phyloP scores from a whole-genome alignment of 495 filamentous ascomycete genomes.

The Friedmanniomyces simplex region DNA sequence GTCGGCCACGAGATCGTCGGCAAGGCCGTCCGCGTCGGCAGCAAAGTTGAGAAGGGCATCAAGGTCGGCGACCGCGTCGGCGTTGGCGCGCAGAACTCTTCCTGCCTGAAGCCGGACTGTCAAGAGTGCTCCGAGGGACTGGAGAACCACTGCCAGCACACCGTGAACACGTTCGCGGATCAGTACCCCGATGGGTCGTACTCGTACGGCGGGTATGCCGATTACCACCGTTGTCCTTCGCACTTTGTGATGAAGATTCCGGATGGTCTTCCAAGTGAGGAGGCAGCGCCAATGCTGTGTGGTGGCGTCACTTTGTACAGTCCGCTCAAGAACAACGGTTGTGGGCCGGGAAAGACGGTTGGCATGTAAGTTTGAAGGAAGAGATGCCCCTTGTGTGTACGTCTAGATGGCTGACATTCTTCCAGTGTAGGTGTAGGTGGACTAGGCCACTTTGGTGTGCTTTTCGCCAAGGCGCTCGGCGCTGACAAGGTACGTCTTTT shows the following conservation, averaged over 20 bases:
- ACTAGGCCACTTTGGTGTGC: conserved; percentile 60
- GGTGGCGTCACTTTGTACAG: conserved; percentile 71
- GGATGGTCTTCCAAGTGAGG: conserved; percentile 40
- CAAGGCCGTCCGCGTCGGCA: conserved; percentile 58
- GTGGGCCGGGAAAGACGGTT: conserved; percentile 69
- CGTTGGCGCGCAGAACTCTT: conserved; percentile 66
- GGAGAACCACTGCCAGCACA: conserved; percentile 55
- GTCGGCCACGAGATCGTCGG: conserved; percentile 86
- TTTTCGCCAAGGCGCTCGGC: conserved; percentile 63
- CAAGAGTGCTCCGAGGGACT: conserved; percentile 52
- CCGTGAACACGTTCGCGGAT: conserved; percentile 59
- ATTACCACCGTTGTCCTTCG: conserved; percentile 54
- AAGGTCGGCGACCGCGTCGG: conserved; percentile 76
- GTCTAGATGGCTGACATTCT: too few species aligned
- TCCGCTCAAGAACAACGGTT: conserved; percentile 61
- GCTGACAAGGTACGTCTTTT: conserved; percentile 40
- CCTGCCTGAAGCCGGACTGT: conserved; percentile 59
- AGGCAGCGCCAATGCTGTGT: conserved; percentile 79
- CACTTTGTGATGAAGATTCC: conserved; percentile 78
- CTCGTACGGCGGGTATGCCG: conserved; percentile 60
- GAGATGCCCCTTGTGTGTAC: too few species aligned
- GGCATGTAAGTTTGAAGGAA: conserved; percentile 42
- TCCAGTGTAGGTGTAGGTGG: conserved; percentile 58
- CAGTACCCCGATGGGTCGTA: conserved; percentile 40
- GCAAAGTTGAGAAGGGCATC: conserved; percentile 47